phyloP scores from a whole-genome alignment of 2,329 filamentous ascomycete genomes.

The Cadophora sp. region DNA sequence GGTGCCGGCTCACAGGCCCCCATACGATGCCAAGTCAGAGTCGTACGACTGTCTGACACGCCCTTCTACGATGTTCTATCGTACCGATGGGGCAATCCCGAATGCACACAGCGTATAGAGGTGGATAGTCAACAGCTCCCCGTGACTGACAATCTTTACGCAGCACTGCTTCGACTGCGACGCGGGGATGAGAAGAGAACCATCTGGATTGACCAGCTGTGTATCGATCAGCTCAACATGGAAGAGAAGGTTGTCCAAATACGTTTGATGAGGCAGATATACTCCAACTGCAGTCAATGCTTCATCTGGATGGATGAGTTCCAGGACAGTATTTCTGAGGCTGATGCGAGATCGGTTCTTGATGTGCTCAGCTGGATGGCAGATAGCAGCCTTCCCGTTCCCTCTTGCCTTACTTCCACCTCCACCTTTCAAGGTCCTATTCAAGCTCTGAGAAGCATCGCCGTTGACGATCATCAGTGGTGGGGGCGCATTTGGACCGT shows the following conservation, averaged over 20 bases:
- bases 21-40: neutral
- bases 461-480: neutral
- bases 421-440: neutral
- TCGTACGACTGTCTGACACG: neutral
- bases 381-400: neutral
- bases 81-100: constrained; percentile 1
- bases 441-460: neutral
- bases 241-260: neutral
- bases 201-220: constrained; percentile 1
- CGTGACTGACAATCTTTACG: constrained; percentile 3
- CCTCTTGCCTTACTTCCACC: neutral
- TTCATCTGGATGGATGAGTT: constrained; percentile 8
- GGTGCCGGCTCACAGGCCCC: neutral
- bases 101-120: neutral
- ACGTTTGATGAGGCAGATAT: constrained; percentile 3
- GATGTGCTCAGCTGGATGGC: neutral
- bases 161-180: neutral
- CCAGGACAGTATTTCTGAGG: neutral
- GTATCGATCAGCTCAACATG: constrained; percentile 1
- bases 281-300: neutral
- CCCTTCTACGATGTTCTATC: neutral
- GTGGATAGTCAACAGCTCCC: neutral
- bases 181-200: neutral
- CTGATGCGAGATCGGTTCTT: neutral
- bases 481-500: constrained; percentile 2